These are phyloP conservation scores for Colletotrichum sidae DNA, from an alignment of 2,329 filamentous ascomycete genomes.

Conservation along the genomic window DNA sequence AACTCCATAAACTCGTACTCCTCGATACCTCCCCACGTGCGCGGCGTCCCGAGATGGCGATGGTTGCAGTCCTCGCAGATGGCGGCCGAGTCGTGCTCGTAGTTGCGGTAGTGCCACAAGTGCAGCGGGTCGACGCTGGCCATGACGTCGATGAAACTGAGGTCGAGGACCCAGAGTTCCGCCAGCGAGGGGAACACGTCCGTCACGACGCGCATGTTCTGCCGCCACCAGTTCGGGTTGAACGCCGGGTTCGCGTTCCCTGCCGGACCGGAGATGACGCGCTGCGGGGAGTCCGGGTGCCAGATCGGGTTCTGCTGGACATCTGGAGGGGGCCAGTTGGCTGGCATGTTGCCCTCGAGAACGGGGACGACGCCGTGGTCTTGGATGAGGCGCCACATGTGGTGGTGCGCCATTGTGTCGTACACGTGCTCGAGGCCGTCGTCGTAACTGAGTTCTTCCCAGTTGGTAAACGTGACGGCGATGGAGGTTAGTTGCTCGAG, in stretches of 20 bases:
- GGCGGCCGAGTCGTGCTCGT: neutral
- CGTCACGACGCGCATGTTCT: constrained; percentile 6
- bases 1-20: constrained; percentile 14
- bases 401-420: neutral
- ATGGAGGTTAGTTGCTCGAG: constrained; percentile 1
- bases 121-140: neutral
- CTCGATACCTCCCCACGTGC: constrained; percentile 1
- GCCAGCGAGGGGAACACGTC: constrained; percentile 6
- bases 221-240: neutral
- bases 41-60: neutral
- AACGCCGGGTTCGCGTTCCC: neutral
- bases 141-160: neutral
- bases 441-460: neutral
- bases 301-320: neutral
- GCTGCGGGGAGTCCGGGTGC: neutral
- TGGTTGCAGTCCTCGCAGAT: neutral
- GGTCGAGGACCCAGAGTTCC: constrained; percentile 16
- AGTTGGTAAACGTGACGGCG: constrained; percentile 12
- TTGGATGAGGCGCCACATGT: neutral
- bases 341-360: neutral
- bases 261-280: neutral
- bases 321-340: neutral
- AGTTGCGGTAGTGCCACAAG: constrained; percentile 1
- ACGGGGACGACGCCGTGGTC: neutral
- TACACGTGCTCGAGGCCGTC: neutral